Evolutionary conservation across 805 yeast genomes (phyloP), one percentile per base, ranked within the genome.

Genomic region (Saccharomyces mikatae): DNA sequence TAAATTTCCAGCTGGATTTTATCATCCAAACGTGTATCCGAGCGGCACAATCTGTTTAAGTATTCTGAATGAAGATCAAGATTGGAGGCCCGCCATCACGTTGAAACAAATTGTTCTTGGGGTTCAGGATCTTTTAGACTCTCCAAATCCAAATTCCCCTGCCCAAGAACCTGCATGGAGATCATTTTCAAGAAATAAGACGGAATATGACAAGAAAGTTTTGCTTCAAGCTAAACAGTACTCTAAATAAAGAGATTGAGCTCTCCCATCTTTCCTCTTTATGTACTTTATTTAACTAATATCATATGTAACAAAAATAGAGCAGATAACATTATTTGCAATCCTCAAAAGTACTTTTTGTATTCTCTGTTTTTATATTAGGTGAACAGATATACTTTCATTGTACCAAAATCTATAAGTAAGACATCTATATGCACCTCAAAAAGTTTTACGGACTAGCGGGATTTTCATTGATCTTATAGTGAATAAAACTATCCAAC

Each of bases 81-180:
- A 89, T 70, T 94, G 99, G 99, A 82, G 96, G 66, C 99, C 99
- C 0, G 96, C 97, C 8, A 87, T 92, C 61, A 88, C 96, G 14
- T 72, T 92, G 60, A 90, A 89, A 66, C 96, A 92, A 68, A 86
- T 94, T 55, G 84, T 87, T 1, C 74, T 90, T 57, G 99, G 99
- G 4, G 83, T 94, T 51, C 99, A 94, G 71, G 97, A 91, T 69
- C 77, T 94, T 53, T 76, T 94, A 57, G 88, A 87, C 64, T 79
- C 83, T 41, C 99, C 99, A 41, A 94, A 94, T 67, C 96, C 96
- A 24, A 84, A 84, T 58, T 90, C 97, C 0, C 99, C 99, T 2
- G 99, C 99, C 0, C 99, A 94, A 72, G 94, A 89, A 60, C 96
- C 96, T 2, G 98, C 99, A 1, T 94, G 91, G 89, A 85, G 85